Conservation (phyloP, 768 basidiomycete genomes). For the Amanita inopinata region DNA sequence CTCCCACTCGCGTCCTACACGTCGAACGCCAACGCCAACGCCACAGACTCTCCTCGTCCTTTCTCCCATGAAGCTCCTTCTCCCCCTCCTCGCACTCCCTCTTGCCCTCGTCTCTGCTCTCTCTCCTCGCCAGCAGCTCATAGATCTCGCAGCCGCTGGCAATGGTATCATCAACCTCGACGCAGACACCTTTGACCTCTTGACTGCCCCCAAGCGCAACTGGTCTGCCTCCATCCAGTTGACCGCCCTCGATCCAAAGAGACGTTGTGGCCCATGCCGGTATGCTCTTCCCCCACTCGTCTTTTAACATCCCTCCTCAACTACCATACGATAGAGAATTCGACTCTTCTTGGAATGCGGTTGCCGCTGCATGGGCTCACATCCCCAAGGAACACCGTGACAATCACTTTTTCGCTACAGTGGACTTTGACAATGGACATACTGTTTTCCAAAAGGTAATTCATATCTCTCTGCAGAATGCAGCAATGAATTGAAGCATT, state of each 20-base stretch:
- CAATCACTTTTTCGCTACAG: conserved; percentile 84
- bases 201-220: conserved; percentile 65
- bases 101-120: conserved; percentile 23
- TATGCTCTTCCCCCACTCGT: conserved; percentile 27
- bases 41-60: conserved; percentile 11
- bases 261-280: conserved; percentile 92
- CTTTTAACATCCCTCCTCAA: conserved; percentile 3
- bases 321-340: conserved; percentile 53
- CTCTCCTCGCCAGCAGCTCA: conserved; percentile 45
- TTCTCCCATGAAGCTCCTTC: conserved; percentile 20
- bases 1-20: conserved; percentile 16
- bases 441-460: conserved; percentile 73
- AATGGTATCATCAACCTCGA: conserved; percentile 81
- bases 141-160: conserved; percentile 56
- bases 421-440: conserved; percentile 78
- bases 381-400: conserved; percentile 52
- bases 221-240: conserved; percentile 87
- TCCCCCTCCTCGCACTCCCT: conserved; percentile 21
- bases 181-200: conserved; percentile 62
- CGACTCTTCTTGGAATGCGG: conserved; percentile 70
- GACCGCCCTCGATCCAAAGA: conserved; percentile 74
- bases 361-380: conserved; percentile 76
- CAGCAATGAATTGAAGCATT: conserved; percentile 2
- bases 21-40: conserved; percentile 16
- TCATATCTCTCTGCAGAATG: background rate